Evolutionary conservation across 2,329 filamentous ascomycete genomes (phyloP).

Genomic region (Aspergillus unguis): DNA sequence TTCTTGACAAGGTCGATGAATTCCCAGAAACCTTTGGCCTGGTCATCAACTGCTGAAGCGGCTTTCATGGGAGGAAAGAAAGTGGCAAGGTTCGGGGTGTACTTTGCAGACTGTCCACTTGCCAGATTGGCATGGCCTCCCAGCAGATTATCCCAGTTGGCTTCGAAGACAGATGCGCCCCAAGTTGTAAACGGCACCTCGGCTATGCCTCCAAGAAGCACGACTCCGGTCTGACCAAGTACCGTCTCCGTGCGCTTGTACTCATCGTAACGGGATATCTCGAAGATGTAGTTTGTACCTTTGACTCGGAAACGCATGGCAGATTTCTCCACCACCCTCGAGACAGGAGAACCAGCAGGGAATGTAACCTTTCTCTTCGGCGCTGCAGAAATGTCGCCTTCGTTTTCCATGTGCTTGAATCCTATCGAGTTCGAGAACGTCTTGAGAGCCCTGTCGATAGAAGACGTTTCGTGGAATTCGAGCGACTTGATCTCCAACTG

Average conservation of each 20-base stretch:
- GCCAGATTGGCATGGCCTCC: conserved; percentile 34
- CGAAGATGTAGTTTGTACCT: conserved; percentile 41
- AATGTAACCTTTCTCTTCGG: conserved; percentile 32
- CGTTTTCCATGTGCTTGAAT: conserved; percentile 20
- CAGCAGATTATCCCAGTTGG: conserved; percentile 42
- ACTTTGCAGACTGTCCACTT: conserved; percentile 34
- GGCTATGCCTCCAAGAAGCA: conserved; percentile 18
- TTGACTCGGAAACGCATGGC: conserved; percentile 39
- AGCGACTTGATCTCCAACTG: conserved; percentile 41
- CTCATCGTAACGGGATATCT: conserved; percentile 43
- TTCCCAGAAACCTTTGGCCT: conserved; percentile 32
- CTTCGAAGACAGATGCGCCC: conserved; percentile 37
- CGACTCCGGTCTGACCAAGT: conserved; percentile 8
- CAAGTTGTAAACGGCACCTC: conserved; percentile 31
- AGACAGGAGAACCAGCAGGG: conserved; percentile 24
- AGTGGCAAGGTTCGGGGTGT: conserved; percentile 29
- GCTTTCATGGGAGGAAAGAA: conserved; percentile 34
- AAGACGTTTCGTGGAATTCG: conserved; percentile 32
- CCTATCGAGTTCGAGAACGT: conserved; percentile 30
- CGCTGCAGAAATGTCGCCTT: conserved; percentile 22
- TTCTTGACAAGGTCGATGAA: conserved; percentile 36
- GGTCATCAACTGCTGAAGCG: conserved; percentile 12
- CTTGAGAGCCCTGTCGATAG: conserved; percentile 26
- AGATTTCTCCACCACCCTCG: conserved; percentile 38
- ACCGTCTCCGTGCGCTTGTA: conserved; percentile 22